Conservation (phyloP, 371 early-diverging fungal species). For the Mucor racemosus region DNA sequence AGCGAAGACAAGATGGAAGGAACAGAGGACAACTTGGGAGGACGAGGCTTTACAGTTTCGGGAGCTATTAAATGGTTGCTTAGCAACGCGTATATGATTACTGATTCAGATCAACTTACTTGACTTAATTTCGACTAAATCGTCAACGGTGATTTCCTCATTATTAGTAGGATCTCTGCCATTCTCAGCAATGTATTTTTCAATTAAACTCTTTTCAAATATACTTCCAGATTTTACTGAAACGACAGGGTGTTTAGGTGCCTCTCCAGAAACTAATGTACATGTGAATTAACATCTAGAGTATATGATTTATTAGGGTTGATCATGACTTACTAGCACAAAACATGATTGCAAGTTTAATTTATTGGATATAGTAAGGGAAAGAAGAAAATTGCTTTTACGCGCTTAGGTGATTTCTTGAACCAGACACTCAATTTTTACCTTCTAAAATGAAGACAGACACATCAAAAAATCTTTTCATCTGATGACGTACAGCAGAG, state of each 20-base stretch:
- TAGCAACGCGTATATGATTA: neutral
- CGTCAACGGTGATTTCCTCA: slow-evolving; percentile 75
- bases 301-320: neutral
- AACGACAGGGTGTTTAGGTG: slow-evolving; percentile 86
- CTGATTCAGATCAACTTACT: slow-evolving; percentile 44
- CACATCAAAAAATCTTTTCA: slow-evolving; percentile 6
- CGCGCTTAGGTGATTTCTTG: slow-evolving; percentile 2
- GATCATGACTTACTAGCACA: slow-evolving; percentile 15
- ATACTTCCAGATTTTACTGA: slow-evolving; percentile 83
- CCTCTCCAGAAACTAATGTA: slow-evolving; percentile 89
- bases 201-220: slow-evolving; percentile 86
- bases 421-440: neutral
- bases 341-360: slow-evolving; percentile 9
- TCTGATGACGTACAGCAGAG: neutral
- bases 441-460: slow-evolving; percentile 1
- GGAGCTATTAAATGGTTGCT: slow-evolving; percentile 51
- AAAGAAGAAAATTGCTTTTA: slow-evolving; percentile 7
- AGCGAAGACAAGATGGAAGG: slow-evolving; percentile 88
- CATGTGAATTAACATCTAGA: neutral
- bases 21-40: slow-evolving; percentile 89
- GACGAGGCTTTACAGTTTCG: slow-evolving; percentile 82
- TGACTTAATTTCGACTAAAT: slow-evolving; percentile 77
- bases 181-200: slow-evolving; percentile 85
- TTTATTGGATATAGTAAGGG: neutral
- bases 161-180: slow-evolving; percentile 86